Base-by-base conservation (phyloP, 2,329 filamentous ascomycete genomes). In the Colletotrichum gigasporum region DNA sequence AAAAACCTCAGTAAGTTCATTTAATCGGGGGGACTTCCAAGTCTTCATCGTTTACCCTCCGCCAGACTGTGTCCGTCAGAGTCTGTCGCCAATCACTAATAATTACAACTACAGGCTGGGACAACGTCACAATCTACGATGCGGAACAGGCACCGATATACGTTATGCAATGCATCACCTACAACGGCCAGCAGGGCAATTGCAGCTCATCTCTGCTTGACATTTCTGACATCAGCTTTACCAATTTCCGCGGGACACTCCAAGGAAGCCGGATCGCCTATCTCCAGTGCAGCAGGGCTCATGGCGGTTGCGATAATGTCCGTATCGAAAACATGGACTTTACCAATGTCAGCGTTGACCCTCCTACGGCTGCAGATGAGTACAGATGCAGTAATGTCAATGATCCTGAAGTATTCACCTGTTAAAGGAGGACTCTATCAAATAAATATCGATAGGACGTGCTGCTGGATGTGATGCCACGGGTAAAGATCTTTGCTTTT, bases 371-470 rank as follows among this genome's bases (percentile, higher is more conserved):
- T 4, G n/a, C 62, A 3, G 42, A 6, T 6, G 41, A n/a, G 14
- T 60, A 51, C 7, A 48, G 18, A 7, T 61, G 41, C 62, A 55
- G 62, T 41, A 61, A 61, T 26, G 26, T 60, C 30, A 60, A 61
- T 28, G 32, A 39, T 14, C 56, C 42, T 7, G 11, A 51, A 24
- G 55, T 48, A 5, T 52, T 63, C 22, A n/a, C 9, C 14, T 55
- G 30, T 11, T 47, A 9, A 30, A 14, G 11, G 22, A n/a, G 18
- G 20, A 26, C n/a, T 26, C n/a, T 41, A 1, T 41, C 16, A n/a
- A n/a, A n/a, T n/a, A n/a, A n/a, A n/a, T n/a, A n/a, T n/a, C n/a
- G n/a, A n/a, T n/a, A n/a, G n/a, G n/a, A n/a, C n/a, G n/a, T n/a
- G n/a, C n/a, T n/a, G n/a, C n/a, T n/a, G n/a, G n/a, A n/a, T n/a